Evolutionary conservation across 2,329 filamentous ascomycete genomes (phyloP), one percentile per base, ranked within the genome.

Genomic region (Bretziella fagacearum): DNA sequence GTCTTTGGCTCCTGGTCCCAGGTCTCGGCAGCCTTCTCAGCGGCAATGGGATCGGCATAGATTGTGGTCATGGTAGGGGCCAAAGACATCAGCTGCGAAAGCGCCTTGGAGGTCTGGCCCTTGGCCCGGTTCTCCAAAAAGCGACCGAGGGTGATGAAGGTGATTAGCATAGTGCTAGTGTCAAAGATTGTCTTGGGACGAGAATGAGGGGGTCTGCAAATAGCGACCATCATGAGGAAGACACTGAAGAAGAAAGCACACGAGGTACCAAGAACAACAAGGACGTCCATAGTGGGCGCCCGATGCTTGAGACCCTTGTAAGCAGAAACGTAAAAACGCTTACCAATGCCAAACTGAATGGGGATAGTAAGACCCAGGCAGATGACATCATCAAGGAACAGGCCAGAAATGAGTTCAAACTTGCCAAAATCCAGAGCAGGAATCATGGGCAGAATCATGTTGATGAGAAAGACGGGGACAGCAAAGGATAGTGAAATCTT

Each of bases 161-260:
- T 94, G 60, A 98, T 87, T 44, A 98, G 71, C 91, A 96, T 98
- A 18, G 86, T 94, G 63, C 87, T 95, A 1, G 91, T 98, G 58
- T 98, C 91, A 56, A 98, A 98, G 13, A 95, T 82, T 2, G 86
- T 95, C 53, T 77, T 79, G 1, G 91, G 91, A 41, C 84, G 75
- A 2, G 71, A 74, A 59, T 96, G 85, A 5, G 85, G 83, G 18
- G 75, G 67, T n/a, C 74, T 68, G 11, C 83, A 54, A 17, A 96
- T 60, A 0, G 86, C 93, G 13, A 96, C 77, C 3, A 80, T 47
- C 85, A 98, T 95, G 13, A 85, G 76, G 41, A 84, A 76, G 54
- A 86, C 65, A 60, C 89, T 96, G 65, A 95, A 98, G 63, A 94
- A 91, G 66, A 96, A 98, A 17, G 91, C 91, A 18, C 86, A 81